A percentile compares a stretch with the other conserved stretches of the same genome.
phyloP scores from a whole-genome alignment of 371 early-diverging fungal species.

The Circinella minor region DNA sequence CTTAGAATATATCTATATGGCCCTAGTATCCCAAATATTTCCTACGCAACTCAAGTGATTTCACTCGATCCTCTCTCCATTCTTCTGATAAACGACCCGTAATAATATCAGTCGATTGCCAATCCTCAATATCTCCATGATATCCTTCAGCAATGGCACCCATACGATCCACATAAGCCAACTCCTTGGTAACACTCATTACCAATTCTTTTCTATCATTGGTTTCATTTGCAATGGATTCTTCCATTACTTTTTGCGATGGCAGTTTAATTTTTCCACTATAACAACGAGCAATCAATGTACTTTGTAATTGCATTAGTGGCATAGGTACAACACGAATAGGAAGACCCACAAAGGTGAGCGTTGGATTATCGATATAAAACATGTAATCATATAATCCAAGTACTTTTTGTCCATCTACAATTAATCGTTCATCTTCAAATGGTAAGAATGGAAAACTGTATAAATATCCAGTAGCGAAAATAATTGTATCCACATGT shows the following conservation, averaged over 20 bases:
- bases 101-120: constrained; percentile 25
- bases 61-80: constrained; percentile 33
- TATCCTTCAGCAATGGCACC: constrained; percentile 44
- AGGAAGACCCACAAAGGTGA: constrained; percentile 63
- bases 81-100: constrained; percentile 32
- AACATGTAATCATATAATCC: constrained; percentile 56
- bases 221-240: neutral
- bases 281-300: constrained; percentile 46
- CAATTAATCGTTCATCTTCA: constrained; percentile 28
- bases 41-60: constrained; percentile 28
- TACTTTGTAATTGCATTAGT: constrained; percentile 55
- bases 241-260: constrained; percentile 9
- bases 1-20: neutral
- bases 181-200: constrained; percentile 14
- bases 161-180: constrained; percentile 35
- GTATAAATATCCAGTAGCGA: constrained; percentile 67
- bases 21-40: constrained; percentile 42
- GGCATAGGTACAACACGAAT: constrained; percentile 61
- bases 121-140: constrained; percentile 9
- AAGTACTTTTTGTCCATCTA: constrained; percentile 48
- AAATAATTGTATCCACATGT: constrained; percentile 52
- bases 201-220: constrained; percentile 24
- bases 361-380: constrained; percentile 57
- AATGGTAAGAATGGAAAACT: constrained; percentile 59
- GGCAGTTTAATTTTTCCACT: constrained; percentile 26